These are phyloP conservation scores for Ambrosiella cleistominuta DNA, from an alignment of 2,329 filamentous ascomycete species.

Conservation along the genomic window DNA sequence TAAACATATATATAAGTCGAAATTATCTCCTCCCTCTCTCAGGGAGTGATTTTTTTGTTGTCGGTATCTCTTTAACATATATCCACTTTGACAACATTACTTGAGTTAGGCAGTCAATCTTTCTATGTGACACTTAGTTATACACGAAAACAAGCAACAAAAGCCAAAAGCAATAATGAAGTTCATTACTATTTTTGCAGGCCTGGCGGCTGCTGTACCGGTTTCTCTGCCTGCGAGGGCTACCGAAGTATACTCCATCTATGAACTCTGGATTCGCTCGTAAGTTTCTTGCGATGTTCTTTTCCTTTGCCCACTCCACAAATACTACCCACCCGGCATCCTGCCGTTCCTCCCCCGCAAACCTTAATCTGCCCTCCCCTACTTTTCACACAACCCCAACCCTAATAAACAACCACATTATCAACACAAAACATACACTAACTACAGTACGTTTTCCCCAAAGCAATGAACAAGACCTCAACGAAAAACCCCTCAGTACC, in stretches of 20 bases:
- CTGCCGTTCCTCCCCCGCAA: not conserved
- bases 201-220: too few relatives aligned
- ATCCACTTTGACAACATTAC: too few relatives aligned
- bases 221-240: not conserved
- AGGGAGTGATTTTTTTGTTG: too few relatives aligned
- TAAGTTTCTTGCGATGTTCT: not conserved
- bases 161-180: not conserved
- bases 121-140: too few relatives aligned
- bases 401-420: too few relatives aligned
- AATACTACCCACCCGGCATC: not conserved
- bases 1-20: too few relatives aligned
- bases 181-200: not conserved
- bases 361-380: too few relatives aligned
- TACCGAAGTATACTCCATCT: not conserved
- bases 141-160: too few relatives aligned
- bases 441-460: not conserved
- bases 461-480: slow-evolving; percentile 3
- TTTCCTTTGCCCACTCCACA: not conserved
- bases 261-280: not conserved
- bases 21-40: too few relatives aligned
- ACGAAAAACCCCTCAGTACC: slow-evolving; percentile 7
- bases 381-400: too few relatives aligned
- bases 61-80: too few relatives aligned
- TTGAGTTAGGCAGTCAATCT: too few relatives aligned
- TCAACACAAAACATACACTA: not conserved